Evolutionary conservation across 192 early-diverging fungal genomes (phyloP), one percentile per base, ranked within the genome.

Genomic region (Podila minutissima): DNA sequence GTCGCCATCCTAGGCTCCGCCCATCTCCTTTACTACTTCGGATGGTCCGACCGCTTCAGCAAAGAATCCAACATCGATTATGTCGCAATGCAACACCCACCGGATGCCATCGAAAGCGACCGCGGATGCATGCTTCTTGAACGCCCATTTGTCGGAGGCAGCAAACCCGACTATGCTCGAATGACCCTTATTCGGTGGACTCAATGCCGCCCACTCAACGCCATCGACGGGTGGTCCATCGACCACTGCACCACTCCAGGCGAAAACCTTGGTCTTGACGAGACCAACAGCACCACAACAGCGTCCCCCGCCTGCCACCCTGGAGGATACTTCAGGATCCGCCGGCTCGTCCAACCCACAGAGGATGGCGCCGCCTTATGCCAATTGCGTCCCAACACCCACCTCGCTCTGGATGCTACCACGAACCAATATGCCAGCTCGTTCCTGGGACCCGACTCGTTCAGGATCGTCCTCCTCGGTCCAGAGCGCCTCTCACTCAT

Each of bases 261-360:
- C 22, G 67, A 59, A 38, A 72, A 64, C 35, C 49, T 60, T 35
- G 50, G 31, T 24, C 62, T 65, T 15, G 38, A 49, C 7, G 55
- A 64, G 17, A 5, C 62, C 15, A 58, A 41, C 10, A 28, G 63
- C 6, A 28, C 58, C 28, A 10, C 22, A 10, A 28, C 6, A 9
- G 66, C 63, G 13, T 32, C 73, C 0, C 62, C 62, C 10, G 35
- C 66, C 15, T 75, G 74, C 60, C 61, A 75, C 31, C 74, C 74
- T 31, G 74, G 74, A 58, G 74, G 74, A n/a, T 75, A 69, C 57
- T 75, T 75, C 59, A 66, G 62, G 8, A 75, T 75, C 62, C 66
- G 69, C 19, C 48, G 67, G 31, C 4, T 65, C 26, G 28, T 61
- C 8, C 20, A 38, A 2, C 29, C 59, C 5, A 7, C 15, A 12